A percentile compares a stretch with the other conserved stretches of the same genome.
Evolutionary conservation across 208 protist genomes (phyloP).

Genomic region (Naegleria fowleri): DNA sequence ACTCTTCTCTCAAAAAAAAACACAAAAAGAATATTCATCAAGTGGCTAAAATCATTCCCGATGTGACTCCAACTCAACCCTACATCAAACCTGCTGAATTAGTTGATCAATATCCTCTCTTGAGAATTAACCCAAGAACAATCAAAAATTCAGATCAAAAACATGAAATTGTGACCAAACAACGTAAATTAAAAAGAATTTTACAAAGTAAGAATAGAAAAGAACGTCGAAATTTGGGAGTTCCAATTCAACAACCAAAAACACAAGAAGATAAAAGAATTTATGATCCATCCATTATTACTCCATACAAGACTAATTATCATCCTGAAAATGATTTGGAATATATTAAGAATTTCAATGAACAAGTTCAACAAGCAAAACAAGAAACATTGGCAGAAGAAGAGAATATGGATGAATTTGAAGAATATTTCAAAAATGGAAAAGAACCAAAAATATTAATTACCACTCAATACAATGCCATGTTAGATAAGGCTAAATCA

Average conservation of each 20-base stretch:
- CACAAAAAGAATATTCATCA: neutral
- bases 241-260: neutral
- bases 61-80: neutral
- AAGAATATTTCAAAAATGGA: conserved; percentile 7
- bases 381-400: neutral
- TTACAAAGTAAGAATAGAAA: neutral
- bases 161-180: conserved; percentile 2
- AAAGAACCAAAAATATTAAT: conserved; percentile 2
- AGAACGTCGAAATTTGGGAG: neutral
- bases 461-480: neutral
- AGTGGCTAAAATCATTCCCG: neutral
- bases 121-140: neutral
- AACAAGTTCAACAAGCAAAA: neutral
- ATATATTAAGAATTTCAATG: neutral
- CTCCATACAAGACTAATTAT: neutral
- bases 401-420: conserved; percentile 4
- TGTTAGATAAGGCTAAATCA: neutral
- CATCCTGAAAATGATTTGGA: neutral
- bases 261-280: neutral
- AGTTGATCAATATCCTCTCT: neutral
- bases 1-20: neutral
- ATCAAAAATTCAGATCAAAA: neutral
- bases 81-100: neutral
- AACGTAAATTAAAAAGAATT: neutral
- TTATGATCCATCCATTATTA: neutral